phyloP scores from a whole-genome alignment of 805 yeast species.

The Candida nitratophila region DNA sequence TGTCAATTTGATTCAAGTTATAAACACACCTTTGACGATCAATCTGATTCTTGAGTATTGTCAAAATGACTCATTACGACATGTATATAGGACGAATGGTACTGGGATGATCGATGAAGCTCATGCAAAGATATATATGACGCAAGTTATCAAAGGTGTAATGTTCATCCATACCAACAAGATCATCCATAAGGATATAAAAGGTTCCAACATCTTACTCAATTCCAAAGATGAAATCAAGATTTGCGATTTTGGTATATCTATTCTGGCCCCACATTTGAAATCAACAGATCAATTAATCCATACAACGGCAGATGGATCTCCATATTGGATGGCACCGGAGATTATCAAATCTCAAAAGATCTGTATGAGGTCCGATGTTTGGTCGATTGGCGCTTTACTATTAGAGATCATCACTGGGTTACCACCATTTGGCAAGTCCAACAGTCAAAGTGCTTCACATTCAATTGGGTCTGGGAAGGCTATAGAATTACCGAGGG shows the following conservation, averaged over 20 bases:
- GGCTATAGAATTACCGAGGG: slow-evolving; percentile 58
- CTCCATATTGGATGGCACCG: slow-evolving; percentile 99
- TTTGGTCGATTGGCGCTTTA: slow-evolving; percentile 95
- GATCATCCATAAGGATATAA: slow-evolving; percentile 71
- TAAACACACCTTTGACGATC: slow-evolving; percentile 43
- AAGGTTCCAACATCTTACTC: slow-evolving; percentile 65
- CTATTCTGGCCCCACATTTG: slow-evolving; percentile 10
- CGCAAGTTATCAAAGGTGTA: slow-evolving; percentile 54
- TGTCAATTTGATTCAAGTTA: slow-evolving; percentile 63
- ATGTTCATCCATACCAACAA: slow-evolving; percentile 62
- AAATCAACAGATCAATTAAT: background rate
- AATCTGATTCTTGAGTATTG: slow-evolving; percentile 60
- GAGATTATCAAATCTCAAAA: slow-evolving; percentile 84
- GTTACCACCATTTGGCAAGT: slow-evolving; percentile 77
- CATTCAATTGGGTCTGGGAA: slow-evolving; percentile 79
- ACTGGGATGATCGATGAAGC: background rate
- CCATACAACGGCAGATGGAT: slow-evolving; percentile 54
- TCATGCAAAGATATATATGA: slow-evolving; percentile 28
- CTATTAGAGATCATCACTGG: slow-evolving; percentile 81
- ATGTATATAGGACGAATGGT: slow-evolving; percentile 7
- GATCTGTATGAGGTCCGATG: slow-evolving; percentile 81
- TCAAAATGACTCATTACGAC: slow-evolving; percentile 59
- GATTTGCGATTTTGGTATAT: slow-evolving; percentile 75
- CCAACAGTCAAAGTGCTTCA: slow-evolving; percentile 70
- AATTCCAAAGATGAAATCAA: slow-evolving; percentile 54